Base-by-base conservation (phyloP, 2,329 filamentous ascomycete species). In the Rhynchosporium secalis region DNA sequence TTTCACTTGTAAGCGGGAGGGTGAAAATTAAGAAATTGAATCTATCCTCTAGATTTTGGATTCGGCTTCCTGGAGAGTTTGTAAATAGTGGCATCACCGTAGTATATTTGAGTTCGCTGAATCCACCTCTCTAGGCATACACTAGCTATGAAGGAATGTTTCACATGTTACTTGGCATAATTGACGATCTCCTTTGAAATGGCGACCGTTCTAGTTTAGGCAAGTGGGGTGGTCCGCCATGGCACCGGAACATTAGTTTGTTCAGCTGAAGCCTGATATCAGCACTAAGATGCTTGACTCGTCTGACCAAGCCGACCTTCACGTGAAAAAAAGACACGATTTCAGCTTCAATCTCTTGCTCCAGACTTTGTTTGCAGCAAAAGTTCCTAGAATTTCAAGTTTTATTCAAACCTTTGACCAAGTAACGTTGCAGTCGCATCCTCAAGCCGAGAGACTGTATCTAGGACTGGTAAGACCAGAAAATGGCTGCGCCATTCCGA, bases 401-500 rank as follows among this genome's bases (percentile, higher is more conserved):
- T 26, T 4, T 26, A 8, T 46, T 20, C n/a, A 26, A 6, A 7
- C n/a, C n/a, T 46, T 9, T 8, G 3, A 2, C 20, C 20, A 26
- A 8, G n/a, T n/a, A 28, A 46, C 26, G n/a, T 9, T 46, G n/a
- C n/a, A n/a, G 8, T 15, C 13, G 13, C 3, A 12, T 15, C 15
- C 3, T 45, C 41, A n/a, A 45, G 26, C 9, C 43, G 8, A 26
- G 13, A 48, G 7, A 20, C 43, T 46, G 20, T 5, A 8, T 46
- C 9, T 26, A 7, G 46, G 3, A 12, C 10, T 3, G 10, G 9
- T 12, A 26, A 29, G 26, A 1, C 4, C 4, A 40, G 12, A 6
- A 12, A 58, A 58, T 47, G 56, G 56, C 56, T 4, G 36, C n/a
- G 3, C 40, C 54, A 13, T 9, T 48, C 31, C 56, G 56, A 15